Conservation (phyloP, 352 stramenopile species). For the Globisporangium nodosum region DNA sequence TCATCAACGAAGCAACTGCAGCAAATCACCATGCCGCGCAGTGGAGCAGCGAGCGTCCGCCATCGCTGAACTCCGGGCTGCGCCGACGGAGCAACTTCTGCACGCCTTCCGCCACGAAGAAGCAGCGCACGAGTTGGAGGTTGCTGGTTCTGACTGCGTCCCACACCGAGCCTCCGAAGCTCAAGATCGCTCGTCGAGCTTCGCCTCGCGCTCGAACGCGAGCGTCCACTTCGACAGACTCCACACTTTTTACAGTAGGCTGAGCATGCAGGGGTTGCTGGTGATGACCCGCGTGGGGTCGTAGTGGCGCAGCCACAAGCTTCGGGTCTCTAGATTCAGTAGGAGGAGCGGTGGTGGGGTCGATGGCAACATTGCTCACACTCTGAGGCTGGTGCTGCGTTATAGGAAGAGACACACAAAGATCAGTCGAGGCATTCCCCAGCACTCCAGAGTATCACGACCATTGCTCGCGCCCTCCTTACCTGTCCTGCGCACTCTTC, state of each 20-base stretch:
- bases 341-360: neutral
- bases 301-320: neutral
- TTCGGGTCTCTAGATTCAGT: neutral
- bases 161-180: constrained; percentile 51
- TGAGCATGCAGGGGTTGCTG: neutral
- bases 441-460: neutral
- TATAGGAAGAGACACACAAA: neutral
- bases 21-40: constrained; percentile 45
- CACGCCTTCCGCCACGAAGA: constrained; percentile 57
- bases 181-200: constrained; percentile 46
- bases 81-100: constrained; percentile 34
- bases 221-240: constrained; percentile 5
- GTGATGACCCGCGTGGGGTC: neutral
- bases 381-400: neutral
- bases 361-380: constrained; percentile 1
- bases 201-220: constrained; percentile 46
- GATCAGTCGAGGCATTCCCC: neutral
- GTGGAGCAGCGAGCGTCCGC: constrained; percentile 58
- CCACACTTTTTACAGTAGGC: neutral
- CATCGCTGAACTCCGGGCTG: constrained; percentile 36
- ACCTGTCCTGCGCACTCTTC: neutral
- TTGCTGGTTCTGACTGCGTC: constrained; percentile 38
- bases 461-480: neutral
- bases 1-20: neutral
- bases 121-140: constrained; percentile 46